phyloP scores from a whole-genome alignment of 495 filamentous ascomycete species.

The Podospora sp. region DNA sequence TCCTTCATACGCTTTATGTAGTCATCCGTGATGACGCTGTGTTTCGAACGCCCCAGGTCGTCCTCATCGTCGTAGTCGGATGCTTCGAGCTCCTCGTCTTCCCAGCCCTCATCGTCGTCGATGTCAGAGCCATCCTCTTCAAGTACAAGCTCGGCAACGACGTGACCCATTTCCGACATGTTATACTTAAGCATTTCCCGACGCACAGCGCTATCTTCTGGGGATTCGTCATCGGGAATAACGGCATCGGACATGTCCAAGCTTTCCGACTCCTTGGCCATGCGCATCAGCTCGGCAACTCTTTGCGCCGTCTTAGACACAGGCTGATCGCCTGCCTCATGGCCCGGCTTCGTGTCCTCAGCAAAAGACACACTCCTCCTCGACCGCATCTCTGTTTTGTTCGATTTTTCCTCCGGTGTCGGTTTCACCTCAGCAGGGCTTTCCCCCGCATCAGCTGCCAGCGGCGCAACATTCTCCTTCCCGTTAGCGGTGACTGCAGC shows the following conservation, averaged over 20 bases:
- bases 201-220: constrained; percentile 78
- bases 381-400: not conserved
- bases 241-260: constrained; percentile 46
- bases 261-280: constrained; percentile 45
- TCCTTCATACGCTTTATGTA: constrained; percentile 80
- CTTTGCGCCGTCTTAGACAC: constrained; percentile 44
- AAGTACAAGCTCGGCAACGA: constrained; percentile 90
- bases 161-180: constrained; percentile 77
- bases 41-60: constrained; percentile 68
- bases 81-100: constrained; percentile 51
- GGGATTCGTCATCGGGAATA: constrained; percentile 65
- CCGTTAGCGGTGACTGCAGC: not conserved
- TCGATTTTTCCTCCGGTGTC: not conserved
- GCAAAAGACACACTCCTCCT: constrained; percentile 52
- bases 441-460: not conserved
- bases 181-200: constrained; percentile 92
- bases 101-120: constrained; percentile 60
- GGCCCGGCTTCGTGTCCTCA: constrained; percentile 57
- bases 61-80: constrained; percentile 57
- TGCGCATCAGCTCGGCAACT: constrained; percentile 54
- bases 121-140: constrained; percentile 67
- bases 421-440: not conserved
- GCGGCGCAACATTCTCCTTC: not conserved
- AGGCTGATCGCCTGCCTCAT: constrained; percentile 34
- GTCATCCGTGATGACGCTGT: constrained; percentile 64